A percentile compares a stretch with the other conserved stretches of the same genome.
These are phyloP conservation scores for Yamadazyma blattariae DNA, from an alignment of 1,139 yeast species.

Conservation along the genomic window DNA sequence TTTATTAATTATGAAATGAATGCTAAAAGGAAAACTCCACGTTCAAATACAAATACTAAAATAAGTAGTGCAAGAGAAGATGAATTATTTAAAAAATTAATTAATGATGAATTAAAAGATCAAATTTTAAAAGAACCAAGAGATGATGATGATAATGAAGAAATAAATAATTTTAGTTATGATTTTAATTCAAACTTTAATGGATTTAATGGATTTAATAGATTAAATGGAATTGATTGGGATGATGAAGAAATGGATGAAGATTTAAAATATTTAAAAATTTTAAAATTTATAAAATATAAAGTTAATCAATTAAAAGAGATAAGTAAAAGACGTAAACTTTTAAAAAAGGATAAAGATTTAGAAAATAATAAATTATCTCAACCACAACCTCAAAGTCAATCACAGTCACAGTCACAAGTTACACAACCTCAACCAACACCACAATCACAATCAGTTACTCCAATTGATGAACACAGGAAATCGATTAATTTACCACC, in stretches of 20 bases:
- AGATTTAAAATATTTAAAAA: conserved; percentile 44
- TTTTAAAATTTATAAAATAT: conserved; percentile 42
- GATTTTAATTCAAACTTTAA: conserved; percentile 5
- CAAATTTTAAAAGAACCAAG: conserved; percentile 36
- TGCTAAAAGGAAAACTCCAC: conserved; percentile 10
- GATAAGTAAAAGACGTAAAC: conserved; percentile 6
- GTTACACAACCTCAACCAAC: background rate
- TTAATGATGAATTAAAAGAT: conserved; percentile 40
- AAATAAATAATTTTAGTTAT: conserved; percentile 6
- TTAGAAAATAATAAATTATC: background rate
- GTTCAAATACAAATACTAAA: conserved; percentile 11
- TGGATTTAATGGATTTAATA: conserved; percentile 13
- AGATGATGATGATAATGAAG: conserved; percentile 17
- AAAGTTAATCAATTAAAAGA: conserved; percentile 21
- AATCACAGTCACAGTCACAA: background rate
- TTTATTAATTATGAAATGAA: conserved; percentile 37
- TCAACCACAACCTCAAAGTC: background rate
- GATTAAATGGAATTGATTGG: conserved; percentile 38
- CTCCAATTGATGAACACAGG: background rate
- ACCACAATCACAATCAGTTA: background rate
- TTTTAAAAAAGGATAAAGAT: background rate
- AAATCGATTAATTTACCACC: conserved; percentile 10
- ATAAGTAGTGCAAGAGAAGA: conserved; percentile 29
- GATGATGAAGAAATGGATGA: conserved; percentile 52
- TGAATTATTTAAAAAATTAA: conserved; percentile 34